Evolutionary conservation across 1,139 yeast species (phyloP), one percentile per base, ranked within the genome.

Genomic region (Saccharomyces hybrid): DNA sequence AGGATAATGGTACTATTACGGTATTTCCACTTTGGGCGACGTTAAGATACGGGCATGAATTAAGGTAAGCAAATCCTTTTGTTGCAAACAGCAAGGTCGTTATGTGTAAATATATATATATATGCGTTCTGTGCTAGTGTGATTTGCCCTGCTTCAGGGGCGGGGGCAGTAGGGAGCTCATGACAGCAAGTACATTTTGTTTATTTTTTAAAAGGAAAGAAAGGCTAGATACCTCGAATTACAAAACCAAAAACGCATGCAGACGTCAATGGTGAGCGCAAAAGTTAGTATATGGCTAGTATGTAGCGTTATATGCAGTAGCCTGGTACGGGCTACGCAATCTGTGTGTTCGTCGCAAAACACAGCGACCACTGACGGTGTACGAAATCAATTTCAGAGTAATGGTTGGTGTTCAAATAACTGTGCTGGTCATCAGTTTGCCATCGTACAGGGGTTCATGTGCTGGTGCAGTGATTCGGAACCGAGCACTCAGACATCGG

Each of bases 381-480:
- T 47, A 26, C 49, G 41, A 7, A 23, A 56, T 19, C 42, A 14
- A 9, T 63, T 44, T 34, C 65, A 62, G 55, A 59, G 64, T 53
- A 60, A 58, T 42, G 64, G 65, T 9, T 52, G 53, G 34, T 64
- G 68, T 54, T 55, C 62, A 34, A 49, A 55, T 13, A 50, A 51
- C 14, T 62, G 63, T 38, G 48, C 41, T 8, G 58, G 56, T 5
- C 59, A 60, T 52, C 28, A 51, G 19, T 64, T 53, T 50, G 68
- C 66, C 13, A 55, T 64, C 7, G 58, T 64, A 8, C 65, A 63
- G 47, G 58, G 52, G 5, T 27, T 50, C 31, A 44, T 55, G 16
- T 64, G 68, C 53, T 63, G 67, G 67, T 64, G 68, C 47, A 49
- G 62, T 4, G 54, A 63, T 47, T 23, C 46, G 2, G 49, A 31